Evolutionary conservation across 768 basidiomycete species (phyloP), one percentile per base, ranked within the genome.

Genomic region (Chalciporus pseudorubinellus): DNA sequence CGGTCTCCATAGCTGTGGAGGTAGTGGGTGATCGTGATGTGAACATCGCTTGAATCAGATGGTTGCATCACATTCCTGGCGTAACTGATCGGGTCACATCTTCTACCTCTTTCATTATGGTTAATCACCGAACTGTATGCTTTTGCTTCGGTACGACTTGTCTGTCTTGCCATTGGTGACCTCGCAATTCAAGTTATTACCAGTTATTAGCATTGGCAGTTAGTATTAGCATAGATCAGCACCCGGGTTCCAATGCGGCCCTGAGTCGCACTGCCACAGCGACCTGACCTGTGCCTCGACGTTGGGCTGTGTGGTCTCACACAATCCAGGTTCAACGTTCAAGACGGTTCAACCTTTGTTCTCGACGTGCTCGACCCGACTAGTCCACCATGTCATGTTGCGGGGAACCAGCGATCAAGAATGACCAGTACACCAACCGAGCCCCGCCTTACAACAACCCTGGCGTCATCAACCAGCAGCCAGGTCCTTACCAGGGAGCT

Each of bases 331-430:
- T n/a, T n/a, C n/a, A n/a, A n/a, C n/a, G n/a, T n/a, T n/a, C n/a
- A n/a, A n/a, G n/a, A n/a, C 26, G 4, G 6, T 9, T 28, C 26
- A 4, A 28, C 1, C 10, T 31, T 31, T 13, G 10, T 22, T 40
- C 28, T 26, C 29, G 45, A 34, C 39, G 39, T 46, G 51, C 16
- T 22, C 51, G 45, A 31, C 26, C 6, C 29, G 29, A 29, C 41
- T 44, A 8, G 48, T 28, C 28, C 33, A 54, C 58, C 58, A 87
- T 85, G 83, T 76, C 80, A 56, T 89, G 88, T 61, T 90, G 87
- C 63, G 84, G 85, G n/a, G 76, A 79, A 43, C 57, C 77, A 9
- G 62, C 56, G 28, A 60, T 63, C 31, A 60, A 63, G 24, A 63
- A 70, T 50, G 55, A 65, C 47, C 59, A 70, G 43, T 64, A 65